These are phyloP conservation scores for Fusarium begoniae DNA, from an alignment of 2,329 filamentous ascomycete species.

Conservation along the genomic window DNA sequence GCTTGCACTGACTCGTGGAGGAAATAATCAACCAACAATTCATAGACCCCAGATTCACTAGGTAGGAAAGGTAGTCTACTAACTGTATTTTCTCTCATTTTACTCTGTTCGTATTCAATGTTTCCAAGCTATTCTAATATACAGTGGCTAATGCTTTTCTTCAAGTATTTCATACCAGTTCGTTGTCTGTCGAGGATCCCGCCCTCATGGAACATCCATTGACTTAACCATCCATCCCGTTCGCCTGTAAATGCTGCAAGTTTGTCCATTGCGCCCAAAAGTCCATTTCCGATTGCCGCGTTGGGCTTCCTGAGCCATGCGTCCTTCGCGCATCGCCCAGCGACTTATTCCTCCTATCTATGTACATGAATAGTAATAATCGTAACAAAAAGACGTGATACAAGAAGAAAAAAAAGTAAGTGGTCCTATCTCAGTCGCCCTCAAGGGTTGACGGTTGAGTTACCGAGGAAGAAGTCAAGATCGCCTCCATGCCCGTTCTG, in stretches of 20 bases:
- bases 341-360: neutral
- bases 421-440: neutral
- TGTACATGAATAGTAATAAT: neutral
- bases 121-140: conserved; percentile 17
- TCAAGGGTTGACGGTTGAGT: conserved; percentile 31
- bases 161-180: conserved; percentile 18
- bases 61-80: neutral
- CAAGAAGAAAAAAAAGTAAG: neutral
- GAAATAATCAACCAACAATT: neutral
- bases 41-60: neutral
- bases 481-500: conserved; percentile 74
- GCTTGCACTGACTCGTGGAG: neutral
- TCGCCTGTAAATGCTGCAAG: conserved; percentile 36
- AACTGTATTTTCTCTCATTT: neutral
- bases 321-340: conserved; percentile 1
- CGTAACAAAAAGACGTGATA: neutral
- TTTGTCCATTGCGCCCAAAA: conserved; percentile 15
- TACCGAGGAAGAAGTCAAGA: conserved; percentile 77
- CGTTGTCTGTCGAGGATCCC: conserved; percentile 22
- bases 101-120: neutral
- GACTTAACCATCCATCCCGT: conserved; percentile 1
- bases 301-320: neutral
- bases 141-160: conserved; percentile 23
- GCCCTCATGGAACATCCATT: conserved; percentile 23
- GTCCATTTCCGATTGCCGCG: neutral